Conservation (phyloP, 2,329 filamentous ascomycete genomes). For the Cordyceps militaris region DNA sequence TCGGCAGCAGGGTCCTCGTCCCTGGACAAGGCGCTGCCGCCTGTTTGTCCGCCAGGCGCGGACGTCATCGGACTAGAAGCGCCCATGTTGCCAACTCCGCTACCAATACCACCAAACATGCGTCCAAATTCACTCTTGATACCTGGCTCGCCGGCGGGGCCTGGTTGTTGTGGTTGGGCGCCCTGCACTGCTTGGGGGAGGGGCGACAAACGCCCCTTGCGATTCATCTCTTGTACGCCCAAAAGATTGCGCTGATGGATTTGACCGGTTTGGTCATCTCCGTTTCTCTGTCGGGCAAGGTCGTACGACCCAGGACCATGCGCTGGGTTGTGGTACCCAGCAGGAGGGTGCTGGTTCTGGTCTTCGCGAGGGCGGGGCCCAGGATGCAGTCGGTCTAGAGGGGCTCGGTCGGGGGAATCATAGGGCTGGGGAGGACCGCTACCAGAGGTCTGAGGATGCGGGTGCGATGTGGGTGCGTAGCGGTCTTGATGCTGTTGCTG, state of each 20-base stretch:
- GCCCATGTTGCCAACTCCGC: constrained; percentile 44
- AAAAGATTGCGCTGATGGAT: constrained; percentile 59
- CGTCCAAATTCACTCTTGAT: constrained; percentile 94
- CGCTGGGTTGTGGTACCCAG: constrained; percentile 36
- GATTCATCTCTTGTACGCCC: constrained; percentile 73
- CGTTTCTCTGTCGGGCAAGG: constrained; percentile 30
- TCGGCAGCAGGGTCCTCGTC: constrained; percentile 41
- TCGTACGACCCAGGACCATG: constrained; percentile 22
- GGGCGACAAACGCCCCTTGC: constrained; percentile 77
- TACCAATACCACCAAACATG: constrained; percentile 88
- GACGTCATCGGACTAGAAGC: constrained; percentile 45
- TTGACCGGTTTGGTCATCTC: constrained; percentile 50
- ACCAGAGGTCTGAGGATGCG: constrained; percentile 20
- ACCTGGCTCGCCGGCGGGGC: constrained; percentile 72
- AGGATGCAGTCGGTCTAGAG: constrained; percentile 31
- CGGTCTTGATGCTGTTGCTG: constrained; percentile 21
- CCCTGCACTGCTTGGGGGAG: constrained; percentile 91
- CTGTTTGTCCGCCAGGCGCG: constrained; percentile 36
- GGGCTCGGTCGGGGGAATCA: constrained; percentile 43
- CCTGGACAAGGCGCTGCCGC: constrained; percentile 41
- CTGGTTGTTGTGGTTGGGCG: constrained; percentile 72
- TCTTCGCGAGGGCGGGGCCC: constrained; percentile 17
- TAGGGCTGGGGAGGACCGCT: constrained; percentile 28
- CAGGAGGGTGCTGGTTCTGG: constrained; percentile 32
- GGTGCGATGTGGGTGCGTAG: constrained; percentile 30